These are phyloP conservation scores for Solanum ossicruentum DNA, from an alignment of 257 asterid genomes.

Conservation along the genomic window DNA sequence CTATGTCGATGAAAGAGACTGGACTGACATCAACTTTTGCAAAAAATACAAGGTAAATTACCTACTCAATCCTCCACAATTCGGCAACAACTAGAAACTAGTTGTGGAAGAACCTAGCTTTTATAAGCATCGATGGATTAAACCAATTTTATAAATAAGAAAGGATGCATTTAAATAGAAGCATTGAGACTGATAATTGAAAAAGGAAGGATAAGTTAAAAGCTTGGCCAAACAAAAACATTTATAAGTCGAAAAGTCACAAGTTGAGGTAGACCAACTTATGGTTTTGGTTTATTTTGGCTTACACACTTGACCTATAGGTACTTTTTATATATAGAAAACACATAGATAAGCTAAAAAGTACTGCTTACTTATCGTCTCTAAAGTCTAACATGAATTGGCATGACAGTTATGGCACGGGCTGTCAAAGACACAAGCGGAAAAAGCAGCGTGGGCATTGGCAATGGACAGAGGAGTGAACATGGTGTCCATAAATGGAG, in stretches of 20 bases:
- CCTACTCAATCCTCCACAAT: not conserved
- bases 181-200: too few species aligned
- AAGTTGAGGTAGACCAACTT: not conserved
- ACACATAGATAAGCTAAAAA: too few species aligned
- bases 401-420: slow-evolving; percentile 72
- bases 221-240: too few species aligned
- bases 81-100: not conserved
- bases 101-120: not conserved
- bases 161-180: too few species aligned
- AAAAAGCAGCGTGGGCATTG: slow-evolving; percentile 87
- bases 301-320: not conserved
- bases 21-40: slow-evolving; percentile 78
- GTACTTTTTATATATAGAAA: not conserved
- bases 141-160: not conserved
- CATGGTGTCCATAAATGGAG: slow-evolving; percentile 76
- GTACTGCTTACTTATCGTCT: not conserved
- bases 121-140: not conserved
- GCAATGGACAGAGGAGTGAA: slow-evolving; percentile 92
- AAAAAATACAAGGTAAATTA: slow-evolving; percentile 57
- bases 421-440: slow-evolving; percentile 69
- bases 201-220: too few species aligned
- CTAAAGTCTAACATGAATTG: not conserved
- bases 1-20: slow-evolving; percentile 42
- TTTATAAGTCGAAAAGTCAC: not conserved
- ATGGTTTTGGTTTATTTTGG: not conserved